Conservation (phyloP, 495 filamentous ascomycete species). For the Acidomyces sp. region DNA sequence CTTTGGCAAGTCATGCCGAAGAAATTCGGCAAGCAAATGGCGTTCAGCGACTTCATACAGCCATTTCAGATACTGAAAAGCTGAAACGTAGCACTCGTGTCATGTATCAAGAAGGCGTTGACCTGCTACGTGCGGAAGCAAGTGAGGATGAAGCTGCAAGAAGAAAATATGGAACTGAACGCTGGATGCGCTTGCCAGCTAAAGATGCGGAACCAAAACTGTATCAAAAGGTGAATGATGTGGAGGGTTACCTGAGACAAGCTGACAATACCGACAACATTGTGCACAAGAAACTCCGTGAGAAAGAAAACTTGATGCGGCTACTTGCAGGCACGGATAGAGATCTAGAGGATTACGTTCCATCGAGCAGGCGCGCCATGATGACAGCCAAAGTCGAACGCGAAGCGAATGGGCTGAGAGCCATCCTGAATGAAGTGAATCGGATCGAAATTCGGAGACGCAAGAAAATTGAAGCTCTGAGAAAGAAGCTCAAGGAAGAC, state of each 20-base stretch:
- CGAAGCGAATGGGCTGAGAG: conserved; percentile 59
- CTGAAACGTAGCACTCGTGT: conserved; percentile 61
- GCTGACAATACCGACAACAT: conserved; percentile 72
- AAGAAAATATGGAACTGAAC: conserved; percentile 71
- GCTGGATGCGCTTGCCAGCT: conserved; percentile 64
- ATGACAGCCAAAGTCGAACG: conserved; percentile 70
- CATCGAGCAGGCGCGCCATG: conserved; percentile 61
- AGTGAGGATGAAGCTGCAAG: conserved; percentile 67
- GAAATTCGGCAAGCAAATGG: conserved; percentile 92
- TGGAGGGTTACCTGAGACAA: conserved; percentile 75
- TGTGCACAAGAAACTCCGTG: conserved; percentile 63
- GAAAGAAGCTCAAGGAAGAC: conserved; percentile 67
- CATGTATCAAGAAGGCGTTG: conserved; percentile 69
- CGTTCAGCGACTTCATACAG: conserved; percentile 53
- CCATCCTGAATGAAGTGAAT: conserved; percentile 66
- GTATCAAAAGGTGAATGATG: conserved; percentile 61
- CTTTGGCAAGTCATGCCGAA: conserved; percentile 76
- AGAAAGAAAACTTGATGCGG: conserved; percentile 58
- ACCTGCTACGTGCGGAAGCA: conserved; percentile 62
- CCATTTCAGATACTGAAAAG: conserved; percentile 75
- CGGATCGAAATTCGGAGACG: conserved; percentile 65
- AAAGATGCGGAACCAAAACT: conserved; percentile 58
- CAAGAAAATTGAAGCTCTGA: conserved; percentile 59
- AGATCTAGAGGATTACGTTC: conserved; percentile 75
- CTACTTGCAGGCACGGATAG: conserved; percentile 67